A percentile compares a stretch with the other conserved stretches of the same genome.
Evolutionary conservation across 2,329 filamentous ascomycete species (phyloP).

Genomic region (Diaporthe vexans): DNA sequence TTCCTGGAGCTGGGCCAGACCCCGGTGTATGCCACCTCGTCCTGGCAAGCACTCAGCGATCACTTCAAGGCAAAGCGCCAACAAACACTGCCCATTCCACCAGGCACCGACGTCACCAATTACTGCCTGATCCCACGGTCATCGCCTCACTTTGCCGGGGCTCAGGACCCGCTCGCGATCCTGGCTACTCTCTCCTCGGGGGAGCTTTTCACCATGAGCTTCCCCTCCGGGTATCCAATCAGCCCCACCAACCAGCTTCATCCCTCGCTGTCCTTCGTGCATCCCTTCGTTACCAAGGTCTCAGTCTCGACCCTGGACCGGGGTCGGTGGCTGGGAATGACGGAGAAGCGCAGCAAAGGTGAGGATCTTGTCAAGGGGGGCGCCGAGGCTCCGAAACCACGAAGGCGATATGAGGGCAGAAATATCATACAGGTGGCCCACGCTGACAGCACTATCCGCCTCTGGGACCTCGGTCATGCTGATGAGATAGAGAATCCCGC

Average conservation of each 20-base stretch:
- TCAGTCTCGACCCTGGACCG: constrained; percentile 82
- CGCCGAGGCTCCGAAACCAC: constrained; percentile 75
- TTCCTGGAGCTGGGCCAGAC: constrained; percentile 92
- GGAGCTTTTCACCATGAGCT: constrained; percentile 90
- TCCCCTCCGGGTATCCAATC: constrained; percentile 92
- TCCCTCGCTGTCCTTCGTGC: constrained; percentile 87
- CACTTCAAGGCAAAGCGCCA: constrained; percentile 86
- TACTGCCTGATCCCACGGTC: constrained; percentile 86
- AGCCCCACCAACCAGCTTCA: constrained; percentile 94
- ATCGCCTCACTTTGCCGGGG: constrained; percentile 88
- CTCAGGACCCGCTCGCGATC: constrained; percentile 90
- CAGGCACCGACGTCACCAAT: constrained; percentile 81
- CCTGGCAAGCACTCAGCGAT: constrained; percentile 84
- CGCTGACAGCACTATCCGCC: constrained; percentile 88
- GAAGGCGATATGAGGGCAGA: constrained; percentile 84
- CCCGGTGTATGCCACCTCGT: constrained; percentile 90
- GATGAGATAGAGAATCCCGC: constrained; percentile 92
- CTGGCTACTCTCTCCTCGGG: constrained; percentile 86
- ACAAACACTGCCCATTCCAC: constrained; percentile 80
- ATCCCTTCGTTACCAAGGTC: constrained; percentile 86
- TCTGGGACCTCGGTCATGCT: constrained; percentile 93
- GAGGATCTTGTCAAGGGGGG: constrained; percentile 86
- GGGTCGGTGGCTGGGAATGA: constrained; percentile 88
- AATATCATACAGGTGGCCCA: constrained; percentile 91
- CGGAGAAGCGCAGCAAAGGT: constrained; percentile 84